Evolutionary conservation across 139 green algal species (phyloP).

Genomic region (Chlorella sp.): DNA sequence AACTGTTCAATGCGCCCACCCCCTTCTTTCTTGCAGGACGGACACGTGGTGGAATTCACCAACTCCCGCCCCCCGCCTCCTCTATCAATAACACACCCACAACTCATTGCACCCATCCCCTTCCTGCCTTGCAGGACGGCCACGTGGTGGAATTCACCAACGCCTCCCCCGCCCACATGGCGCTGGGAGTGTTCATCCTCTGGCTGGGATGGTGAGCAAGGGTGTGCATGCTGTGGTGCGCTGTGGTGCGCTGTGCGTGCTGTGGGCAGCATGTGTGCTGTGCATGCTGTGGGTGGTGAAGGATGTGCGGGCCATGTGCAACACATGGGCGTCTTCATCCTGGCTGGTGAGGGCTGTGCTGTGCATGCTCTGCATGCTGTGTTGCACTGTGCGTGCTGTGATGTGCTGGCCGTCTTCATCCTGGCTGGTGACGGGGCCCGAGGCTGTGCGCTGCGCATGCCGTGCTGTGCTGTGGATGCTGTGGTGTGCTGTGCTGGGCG

Average conservation of each 20-base stretch:
- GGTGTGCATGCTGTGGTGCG: no score
- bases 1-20: no score
- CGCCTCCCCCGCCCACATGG: constrained; percentile 27
- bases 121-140: constrained; percentile 18
- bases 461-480: no score
- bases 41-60: background rate
- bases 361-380: background rate
- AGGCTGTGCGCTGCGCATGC: no score
- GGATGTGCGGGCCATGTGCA: no score
- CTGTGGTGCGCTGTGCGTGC: background rate
- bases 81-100: background rate
- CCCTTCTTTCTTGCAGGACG: no score
- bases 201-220: constrained; percentile 79
- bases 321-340: constrained; percentile 79
- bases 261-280: background rate
- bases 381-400: no score
- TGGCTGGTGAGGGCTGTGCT: constrained; percentile 86
- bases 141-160: constrained; percentile 26
- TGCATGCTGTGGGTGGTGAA: constrained; percentile 55
- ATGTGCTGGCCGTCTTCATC: no score
- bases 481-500: no score
- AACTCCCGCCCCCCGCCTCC: background rate
- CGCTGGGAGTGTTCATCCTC: constrained; percentile 79
- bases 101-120: background rate
- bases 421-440: background rate